Percentiles rank a stretch among this genome's conserved stretches.
Conservation (phyloP, 2,329 filamentous ascomycete genomes). For the Penicillium sp. region DNA sequence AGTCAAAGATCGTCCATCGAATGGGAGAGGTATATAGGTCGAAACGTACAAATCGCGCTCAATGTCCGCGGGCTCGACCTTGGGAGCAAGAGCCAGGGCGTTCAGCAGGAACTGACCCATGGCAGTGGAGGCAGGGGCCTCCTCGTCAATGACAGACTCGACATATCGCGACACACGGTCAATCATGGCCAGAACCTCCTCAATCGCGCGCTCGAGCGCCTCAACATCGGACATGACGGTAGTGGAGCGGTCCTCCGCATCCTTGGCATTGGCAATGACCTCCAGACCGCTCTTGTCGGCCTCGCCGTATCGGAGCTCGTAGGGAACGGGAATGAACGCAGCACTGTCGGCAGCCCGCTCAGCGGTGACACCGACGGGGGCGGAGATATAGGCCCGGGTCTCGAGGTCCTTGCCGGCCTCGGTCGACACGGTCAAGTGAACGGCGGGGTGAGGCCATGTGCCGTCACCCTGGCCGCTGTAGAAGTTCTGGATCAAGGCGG, state of each 20-base stretch:
- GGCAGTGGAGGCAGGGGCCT: conserved; percentile 84
- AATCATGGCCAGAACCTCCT: conserved; percentile 85
- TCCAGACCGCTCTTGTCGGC: conserved; percentile 76
- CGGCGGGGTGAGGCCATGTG: conserved; percentile 95
- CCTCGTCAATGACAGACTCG: conserved; percentile 83
- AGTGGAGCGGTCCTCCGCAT: conserved; percentile 71
- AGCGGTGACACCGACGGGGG: conserved; percentile 89
- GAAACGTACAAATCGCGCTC: conserved; percentile 82
- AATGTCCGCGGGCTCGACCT: conserved; percentile 87
- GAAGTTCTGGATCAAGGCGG: conserved; percentile 98
- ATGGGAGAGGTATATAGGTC: conserved; percentile 30
- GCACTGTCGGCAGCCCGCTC: conserved; percentile 96
- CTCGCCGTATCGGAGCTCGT: conserved; percentile 89
- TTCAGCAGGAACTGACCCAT: conserved; percentile 96
- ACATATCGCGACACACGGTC: conserved; percentile 92
- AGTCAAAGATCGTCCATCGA: conserved; percentile 7
- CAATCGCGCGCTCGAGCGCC: conserved; percentile 78
- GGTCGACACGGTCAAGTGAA: conserved; percentile 93
- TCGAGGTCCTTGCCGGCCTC: conserved; percentile 85
- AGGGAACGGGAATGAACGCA: conserved; percentile 94
- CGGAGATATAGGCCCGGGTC: conserved; percentile 90
- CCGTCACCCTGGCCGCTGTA: conserved; percentile 96
- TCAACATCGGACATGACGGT: conserved; percentile 86
- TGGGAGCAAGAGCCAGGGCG: conserved; percentile 86
- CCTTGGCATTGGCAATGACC: conserved; percentile 78